phyloP scores from a whole-genome alignment of 768 basidiomycete species.

The Tulasnella sp. region DNA sequence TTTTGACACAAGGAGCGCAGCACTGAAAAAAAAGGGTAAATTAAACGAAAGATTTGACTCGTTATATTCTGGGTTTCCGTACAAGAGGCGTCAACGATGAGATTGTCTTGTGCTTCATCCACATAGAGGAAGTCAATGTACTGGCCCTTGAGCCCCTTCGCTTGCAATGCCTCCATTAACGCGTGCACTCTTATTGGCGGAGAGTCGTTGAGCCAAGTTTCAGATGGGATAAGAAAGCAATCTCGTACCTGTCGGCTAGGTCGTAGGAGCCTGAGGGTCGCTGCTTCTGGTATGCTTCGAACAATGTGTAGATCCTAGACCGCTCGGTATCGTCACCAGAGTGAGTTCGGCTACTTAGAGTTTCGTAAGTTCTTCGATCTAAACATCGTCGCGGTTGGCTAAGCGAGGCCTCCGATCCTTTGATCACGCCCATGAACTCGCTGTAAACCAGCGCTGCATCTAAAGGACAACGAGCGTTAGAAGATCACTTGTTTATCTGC shows the following conservation, averaged over 20 bases:
- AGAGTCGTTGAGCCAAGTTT: too few species aligned
- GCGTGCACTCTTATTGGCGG: background rate
- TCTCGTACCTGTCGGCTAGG: constrained; percentile 53
- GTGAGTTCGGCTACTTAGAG: constrained; percentile 50
- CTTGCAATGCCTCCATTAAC: background rate
- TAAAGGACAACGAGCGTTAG: background rate
- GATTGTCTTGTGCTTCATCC: constrained; percentile 69
- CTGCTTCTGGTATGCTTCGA: constrained; percentile 49
- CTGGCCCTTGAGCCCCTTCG: background rate
- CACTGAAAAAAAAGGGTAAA: background rate
- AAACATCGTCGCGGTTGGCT: constrained; percentile 40
- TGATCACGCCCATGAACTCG: constrained; percentile 32
- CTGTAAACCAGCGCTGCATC: constrained; percentile 25
- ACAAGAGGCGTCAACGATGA: constrained; percentile 55
- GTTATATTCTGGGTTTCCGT: constrained; percentile 38
- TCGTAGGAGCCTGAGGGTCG: constrained; percentile 46
- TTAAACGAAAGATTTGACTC: too few species aligned
- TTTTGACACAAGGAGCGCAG: constrained; percentile 8
- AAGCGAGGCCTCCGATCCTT: constrained; percentile 59
- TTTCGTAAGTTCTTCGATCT: constrained; percentile 44
- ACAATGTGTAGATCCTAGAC: constrained; percentile 49
- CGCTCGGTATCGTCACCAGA: constrained; percentile 53
- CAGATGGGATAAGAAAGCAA: background rate
- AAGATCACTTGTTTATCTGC: background rate
- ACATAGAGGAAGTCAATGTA: constrained; percentile 59